phyloP scores from a whole-genome alignment of 495 filamentous ascomycete genomes.

The Tetracladium marchalianum region DNA sequence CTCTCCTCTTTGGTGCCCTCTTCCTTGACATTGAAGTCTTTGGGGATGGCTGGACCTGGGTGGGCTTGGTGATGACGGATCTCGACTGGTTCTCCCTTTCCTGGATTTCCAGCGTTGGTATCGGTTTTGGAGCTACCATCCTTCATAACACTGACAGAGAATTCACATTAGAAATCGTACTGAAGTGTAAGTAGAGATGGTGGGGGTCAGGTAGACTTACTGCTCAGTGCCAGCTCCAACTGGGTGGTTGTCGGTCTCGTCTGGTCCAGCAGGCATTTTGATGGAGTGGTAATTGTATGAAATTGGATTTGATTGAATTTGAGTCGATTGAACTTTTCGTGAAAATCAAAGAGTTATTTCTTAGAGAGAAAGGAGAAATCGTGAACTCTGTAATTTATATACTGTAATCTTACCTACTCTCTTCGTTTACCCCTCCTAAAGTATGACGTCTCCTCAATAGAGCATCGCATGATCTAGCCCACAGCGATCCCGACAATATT shows the following conservation, averaged over 20 bases:
- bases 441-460: slow-evolving; percentile 16
- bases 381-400: slow-evolving; percentile 2
- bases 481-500: no score
- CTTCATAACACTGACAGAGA: slow-evolving; percentile 14
- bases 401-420: slow-evolving; percentile 13
- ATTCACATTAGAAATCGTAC: slow-evolving; percentile 9
- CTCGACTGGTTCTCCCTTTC: slow-evolving; percentile 23
- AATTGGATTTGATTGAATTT: background rate
- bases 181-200: background rate
- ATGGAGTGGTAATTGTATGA: background rate
- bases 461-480: no score
- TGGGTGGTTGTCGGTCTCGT: slow-evolving; percentile 17
- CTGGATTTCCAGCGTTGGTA: slow-evolving; percentile 16
- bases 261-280: slow-evolving; percentile 22
- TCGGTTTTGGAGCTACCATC: slow-evolving; percentile 24
- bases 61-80: slow-evolving; percentile 36
- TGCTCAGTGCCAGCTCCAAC: slow-evolving; percentile 16
- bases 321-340: background rate
- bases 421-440: slow-evolving; percentile 14
- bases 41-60: slow-evolving; percentile 38
- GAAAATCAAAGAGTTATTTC: background rate
- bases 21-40: slow-evolving; percentile 33
- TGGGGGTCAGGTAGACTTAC: background rate
- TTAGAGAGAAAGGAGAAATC: background rate
- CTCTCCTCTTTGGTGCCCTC: slow-evolving; percentile 61